These are phyloP conservation scores for Cytospora leucostoma DNA, from an alignment of 2,329 filamentous ascomycete species.

Conservation along the genomic window DNA sequence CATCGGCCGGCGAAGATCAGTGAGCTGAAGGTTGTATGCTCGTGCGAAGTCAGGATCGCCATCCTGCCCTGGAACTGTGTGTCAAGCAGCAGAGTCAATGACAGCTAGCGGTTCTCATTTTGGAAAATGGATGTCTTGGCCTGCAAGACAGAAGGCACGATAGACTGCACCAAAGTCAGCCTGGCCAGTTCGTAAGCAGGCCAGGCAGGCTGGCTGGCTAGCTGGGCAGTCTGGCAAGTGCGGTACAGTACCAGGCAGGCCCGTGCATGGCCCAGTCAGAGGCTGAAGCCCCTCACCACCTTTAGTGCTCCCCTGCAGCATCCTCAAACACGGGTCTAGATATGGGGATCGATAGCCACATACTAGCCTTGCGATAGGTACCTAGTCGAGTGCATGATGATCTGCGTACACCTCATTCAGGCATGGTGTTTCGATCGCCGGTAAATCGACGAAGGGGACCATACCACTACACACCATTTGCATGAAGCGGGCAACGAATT, in stretches of 20 bases:
- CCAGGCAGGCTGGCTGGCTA: background rate
- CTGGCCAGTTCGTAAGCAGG: background rate
- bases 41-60: too few relatives aligned
- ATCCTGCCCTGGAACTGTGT: too few relatives aligned
- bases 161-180: too few relatives aligned
- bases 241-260: background rate
- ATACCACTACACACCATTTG: background rate
- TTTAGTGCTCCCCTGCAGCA: slow-evolving; percentile 29
- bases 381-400: slow-evolving; percentile 1
- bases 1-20: background rate
- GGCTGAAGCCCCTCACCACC: slow-evolving; percentile 20
- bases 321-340: slow-evolving; percentile 30
- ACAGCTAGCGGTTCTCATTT: background rate
- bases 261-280: slow-evolving; percentile 20
- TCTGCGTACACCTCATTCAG: slow-evolving; percentile 10
- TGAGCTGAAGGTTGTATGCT: background rate
- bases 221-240: background rate
- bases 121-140: background rate
- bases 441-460: background rate
- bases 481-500: background rate
- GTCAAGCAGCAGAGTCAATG: background rate
- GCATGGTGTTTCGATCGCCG: background rate
- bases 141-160: too few relatives aligned
- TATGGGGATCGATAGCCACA: slow-evolving; percentile 8
- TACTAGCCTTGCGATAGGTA: background rate